These are phyloP conservation scores for Scheffersomyces ergatensis DNA, from an alignment of 805 yeast species.

Conservation along the genomic window DNA sequence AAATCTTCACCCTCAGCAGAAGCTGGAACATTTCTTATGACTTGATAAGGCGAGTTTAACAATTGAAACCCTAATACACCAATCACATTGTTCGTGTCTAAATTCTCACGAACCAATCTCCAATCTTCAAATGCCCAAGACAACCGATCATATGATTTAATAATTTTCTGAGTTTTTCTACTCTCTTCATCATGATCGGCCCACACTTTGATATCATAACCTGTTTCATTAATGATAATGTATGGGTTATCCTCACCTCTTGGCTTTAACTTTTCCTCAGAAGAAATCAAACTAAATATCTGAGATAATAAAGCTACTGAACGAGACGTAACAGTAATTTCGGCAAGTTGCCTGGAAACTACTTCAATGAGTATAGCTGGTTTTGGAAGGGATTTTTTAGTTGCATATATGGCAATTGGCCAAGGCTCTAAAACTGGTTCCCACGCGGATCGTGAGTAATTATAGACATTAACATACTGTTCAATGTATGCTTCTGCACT, in stretches of 20 bases:
- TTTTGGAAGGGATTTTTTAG: constrained; percentile 45
- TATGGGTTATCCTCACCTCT: constrained; percentile 85
- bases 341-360: constrained; percentile 73
- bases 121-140: constrained; percentile 97
- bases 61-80: constrained; percentile 65
- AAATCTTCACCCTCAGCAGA: constrained; percentile 82
- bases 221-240: constrained; percentile 78
- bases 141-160: constrained; percentile 48
- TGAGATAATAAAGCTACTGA: constrained; percentile 76
- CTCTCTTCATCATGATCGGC: constrained; percentile 42
- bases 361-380: constrained; percentile 60
- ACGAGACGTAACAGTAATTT: constrained; percentile 77
- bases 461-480: constrained; percentile 72
- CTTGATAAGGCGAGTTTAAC: constrained; percentile 52
- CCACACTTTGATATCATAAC: constrained; percentile 80
- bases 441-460: constrained; percentile 90
- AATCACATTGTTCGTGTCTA: constrained; percentile 62
- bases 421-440: constrained; percentile 91
- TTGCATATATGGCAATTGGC: constrained; percentile 71
- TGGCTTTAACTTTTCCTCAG: constrained; percentile 53
- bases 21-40: constrained; percentile 58
- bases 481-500: constrained; percentile 66
- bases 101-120: constrained; percentile 77
- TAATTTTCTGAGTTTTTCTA: constrained; percentile 20
- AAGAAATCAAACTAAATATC: constrained; percentile 56